phyloP scores from a whole-genome alignment of 2,329 filamentous ascomycete genomes.

The Penicillium sp. region DNA sequence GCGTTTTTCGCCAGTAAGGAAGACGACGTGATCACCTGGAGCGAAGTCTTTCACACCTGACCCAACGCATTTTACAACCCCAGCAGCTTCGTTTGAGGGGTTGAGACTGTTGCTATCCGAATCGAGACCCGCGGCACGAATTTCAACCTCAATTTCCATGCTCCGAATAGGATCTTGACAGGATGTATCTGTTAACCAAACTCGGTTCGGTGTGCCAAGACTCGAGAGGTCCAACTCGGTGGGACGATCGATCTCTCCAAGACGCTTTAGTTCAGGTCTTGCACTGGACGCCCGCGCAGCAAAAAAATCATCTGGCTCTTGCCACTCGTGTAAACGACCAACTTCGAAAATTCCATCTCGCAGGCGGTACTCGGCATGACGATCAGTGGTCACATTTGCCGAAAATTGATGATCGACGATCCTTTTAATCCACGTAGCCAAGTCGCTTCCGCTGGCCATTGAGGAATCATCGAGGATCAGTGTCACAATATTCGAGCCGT shows the following conservation, averaged over 20 bases:
- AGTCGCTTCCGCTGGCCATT: neutral
- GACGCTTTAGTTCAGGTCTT: conserved; percentile 4
- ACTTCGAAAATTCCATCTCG: conserved; percentile 18
- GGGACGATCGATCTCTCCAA: conserved; percentile 11
- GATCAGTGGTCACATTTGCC: conserved; percentile 5
- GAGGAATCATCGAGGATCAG: conserved; percentile 2
- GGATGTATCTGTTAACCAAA: conserved; percentile 16
- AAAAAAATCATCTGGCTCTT: conserved; percentile 20
- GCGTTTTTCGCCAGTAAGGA: neutral
- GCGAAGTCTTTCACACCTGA: conserved; percentile 6
- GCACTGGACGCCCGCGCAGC: conserved; percentile 9
- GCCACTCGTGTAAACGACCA: conserved; percentile 22
- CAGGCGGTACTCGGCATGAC: conserved; percentile 26
- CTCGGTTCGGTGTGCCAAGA: neutral
- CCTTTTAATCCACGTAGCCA: neutral
- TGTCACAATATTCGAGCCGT: conserved; percentile 24
- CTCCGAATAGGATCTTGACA: neutral
- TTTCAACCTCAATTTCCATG: conserved; percentile 19
- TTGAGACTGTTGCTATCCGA: neutral
- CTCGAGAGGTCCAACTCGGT: conserved; percentile 12
- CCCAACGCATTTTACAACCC: conserved; percentile 18
- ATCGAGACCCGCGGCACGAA: conserved; percentile 19
- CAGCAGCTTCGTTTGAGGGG: conserved; percentile 20
- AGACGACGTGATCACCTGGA: conserved; percentile 21
- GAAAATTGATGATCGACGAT: conserved; percentile 24